Conservation (phyloP, 805 yeast genomes). For the Ogataea methylovora region DNA sequence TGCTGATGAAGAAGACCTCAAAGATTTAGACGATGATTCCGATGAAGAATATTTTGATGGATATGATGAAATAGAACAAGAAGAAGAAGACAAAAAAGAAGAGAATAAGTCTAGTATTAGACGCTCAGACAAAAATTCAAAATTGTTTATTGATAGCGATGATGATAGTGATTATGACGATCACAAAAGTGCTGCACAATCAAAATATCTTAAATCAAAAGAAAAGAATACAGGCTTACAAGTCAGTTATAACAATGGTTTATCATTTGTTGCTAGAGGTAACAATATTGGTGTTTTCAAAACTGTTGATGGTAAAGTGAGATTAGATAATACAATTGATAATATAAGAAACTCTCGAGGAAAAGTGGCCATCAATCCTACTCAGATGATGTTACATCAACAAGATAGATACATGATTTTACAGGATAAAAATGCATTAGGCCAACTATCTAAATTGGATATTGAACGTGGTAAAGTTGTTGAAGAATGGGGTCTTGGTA, state of each 20-base stretch:
- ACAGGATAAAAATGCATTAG: constrained; percentile 40
- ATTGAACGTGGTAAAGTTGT: constrained; percentile 70
- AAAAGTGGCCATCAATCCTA: constrained; percentile 40
- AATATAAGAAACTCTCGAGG: constrained; percentile 48
- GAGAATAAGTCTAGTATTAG: constrained; percentile 6
- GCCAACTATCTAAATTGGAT: constrained; percentile 65
- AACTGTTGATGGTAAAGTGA: constrained; percentile 42
- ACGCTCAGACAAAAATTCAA: background rate
- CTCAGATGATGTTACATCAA: constrained; percentile 67
- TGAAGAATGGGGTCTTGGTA: constrained; percentile 71
- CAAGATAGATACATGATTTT: constrained; percentile 64
- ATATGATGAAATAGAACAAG: constrained; percentile 19
- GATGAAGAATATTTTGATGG: constrained; percentile 24
- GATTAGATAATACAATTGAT: constrained; percentile 62
- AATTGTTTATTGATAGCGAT: constrained; percentile 25
- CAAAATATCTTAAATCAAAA: constrained; percentile 14
- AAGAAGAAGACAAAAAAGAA: constrained; percentile 25
- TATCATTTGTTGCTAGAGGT: constrained; percentile 77
- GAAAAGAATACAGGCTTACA: constrained; percentile 58
- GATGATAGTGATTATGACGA: constrained; percentile 32
- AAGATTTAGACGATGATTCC: constrained; percentile 25
- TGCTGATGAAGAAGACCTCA: constrained; percentile 22
- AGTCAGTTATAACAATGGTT: constrained; percentile 61
- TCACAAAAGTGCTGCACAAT: constrained; percentile 10
- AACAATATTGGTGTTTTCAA: constrained; percentile 75